Base-by-base conservation (phyloP, 441 rosid genomes). In the Populus hybrid region DNA sequence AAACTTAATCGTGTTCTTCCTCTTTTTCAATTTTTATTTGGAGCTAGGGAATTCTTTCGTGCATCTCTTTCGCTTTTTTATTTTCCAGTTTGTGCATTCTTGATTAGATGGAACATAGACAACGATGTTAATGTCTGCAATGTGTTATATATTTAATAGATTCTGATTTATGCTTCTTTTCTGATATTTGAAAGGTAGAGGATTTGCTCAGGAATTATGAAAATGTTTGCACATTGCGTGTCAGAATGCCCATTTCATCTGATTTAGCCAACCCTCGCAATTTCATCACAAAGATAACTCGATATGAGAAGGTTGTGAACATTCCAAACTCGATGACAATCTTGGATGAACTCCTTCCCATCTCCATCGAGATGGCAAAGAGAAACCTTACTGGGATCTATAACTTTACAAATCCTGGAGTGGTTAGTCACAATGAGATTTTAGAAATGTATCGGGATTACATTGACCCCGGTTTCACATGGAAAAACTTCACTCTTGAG, bases 261-360 rank as follows among this genome's bases (percentile, higher is more conserved):
- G 97, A 94, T 80, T 85, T 92, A 64, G 61, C 87, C 24, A 94
- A 94, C 78, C 94, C 98, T 10, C 92, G 98, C 38, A 92, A 94
- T 86, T 94, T 94, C 91, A 91, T 93, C 82, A 90, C 97, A 0
- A 94, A 94, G 86, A 94, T 94, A 59, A 77, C 93, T 59, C 82
- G 95, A 24, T 93, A 94, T 2, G 97, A 93, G 42, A 94, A 93
- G 83, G 98, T 94, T 1, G 98, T 94, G 32, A 78, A 93, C 82
- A 94, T 94, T 69, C 98, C 97, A 20, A 94, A 94, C 87, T 93
- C 97, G 1, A 94, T 94, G 98, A 93, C 98, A 3, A 90, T 94
- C 70, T 88, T 94, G 77, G 94, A 94, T 63, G 98, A 94, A 78
- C 91, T 92, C 40, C 92, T 94, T 14, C 98, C 94, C 0, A 89